Evolutionary conservation across 2,329 filamentous ascomycete species (phyloP).

Genomic region (Colletotrichum tamarilloi): DNA sequence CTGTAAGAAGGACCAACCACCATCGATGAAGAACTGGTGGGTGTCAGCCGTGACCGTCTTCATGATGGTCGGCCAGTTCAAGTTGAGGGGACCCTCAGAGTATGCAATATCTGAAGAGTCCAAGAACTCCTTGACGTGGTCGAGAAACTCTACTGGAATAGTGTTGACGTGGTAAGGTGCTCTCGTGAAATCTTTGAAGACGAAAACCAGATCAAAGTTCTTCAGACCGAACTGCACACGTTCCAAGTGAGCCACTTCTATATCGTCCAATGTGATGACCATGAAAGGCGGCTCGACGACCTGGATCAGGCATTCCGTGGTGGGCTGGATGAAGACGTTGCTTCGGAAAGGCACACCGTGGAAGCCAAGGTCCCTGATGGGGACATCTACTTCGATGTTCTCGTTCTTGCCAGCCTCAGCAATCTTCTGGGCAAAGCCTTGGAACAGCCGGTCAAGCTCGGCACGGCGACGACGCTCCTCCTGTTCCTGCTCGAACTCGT

Average conservation of each 20-base stretch:
- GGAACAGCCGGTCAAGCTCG: constrained; percentile 96
- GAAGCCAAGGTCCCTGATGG: constrained; percentile 96
- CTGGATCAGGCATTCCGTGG: constrained; percentile 96
- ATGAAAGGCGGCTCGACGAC: constrained; percentile 97
- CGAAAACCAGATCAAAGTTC: constrained; percentile 98
- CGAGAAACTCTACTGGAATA: constrained; percentile 93
- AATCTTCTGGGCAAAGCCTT: constrained; percentile 96
- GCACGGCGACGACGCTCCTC: constrained; percentile 91
- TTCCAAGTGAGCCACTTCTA: constrained; percentile 95
- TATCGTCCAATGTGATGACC: constrained; percentile 93
- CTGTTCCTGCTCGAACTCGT: constrained; percentile 98
- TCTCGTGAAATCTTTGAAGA: constrained; percentile 97
- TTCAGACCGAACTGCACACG: constrained; percentile 96
- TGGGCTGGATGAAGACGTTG: constrained; percentile 95
- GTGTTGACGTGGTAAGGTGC: constrained; percentile 95
- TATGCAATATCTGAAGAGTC: constrained; percentile 96
- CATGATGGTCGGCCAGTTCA: constrained; percentile 99
- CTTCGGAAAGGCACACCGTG: constrained; percentile 95
- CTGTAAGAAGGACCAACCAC: constrained; percentile 93
- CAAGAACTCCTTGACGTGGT: constrained; percentile 97
- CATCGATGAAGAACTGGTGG: constrained; percentile 94
- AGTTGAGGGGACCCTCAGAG: constrained; percentile 93
- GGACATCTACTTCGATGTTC: constrained; percentile 93
- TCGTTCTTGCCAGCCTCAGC: constrained; percentile 94
- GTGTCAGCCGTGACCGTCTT: constrained; percentile 96